These are phyloP conservation scores for Pseudotsuga menziesii DNA, from an alignment of 75 land plant genomes.

Conservation along the genomic window DNA sequence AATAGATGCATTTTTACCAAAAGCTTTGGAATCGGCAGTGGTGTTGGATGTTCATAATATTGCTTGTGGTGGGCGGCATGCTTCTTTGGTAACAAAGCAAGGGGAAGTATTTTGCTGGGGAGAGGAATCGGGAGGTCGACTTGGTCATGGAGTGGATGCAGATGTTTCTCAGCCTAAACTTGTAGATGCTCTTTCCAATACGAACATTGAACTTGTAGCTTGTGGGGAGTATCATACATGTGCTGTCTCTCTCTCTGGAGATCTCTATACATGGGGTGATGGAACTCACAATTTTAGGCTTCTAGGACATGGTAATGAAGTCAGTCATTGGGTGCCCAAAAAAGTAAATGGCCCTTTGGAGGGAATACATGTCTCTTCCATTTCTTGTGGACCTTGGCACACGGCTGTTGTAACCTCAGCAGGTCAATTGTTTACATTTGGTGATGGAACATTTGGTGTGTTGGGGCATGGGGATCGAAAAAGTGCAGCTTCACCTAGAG, in stretches of 20 bases:
- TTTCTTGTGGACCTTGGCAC: conserved; percentile 64
- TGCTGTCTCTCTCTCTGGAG: conserved; percentile 83
- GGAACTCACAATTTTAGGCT: conserved; percentile 76
- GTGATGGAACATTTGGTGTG: conserved; percentile 61
- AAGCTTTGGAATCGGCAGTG: conserved; percentile 72
- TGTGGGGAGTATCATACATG: conserved; percentile 87
- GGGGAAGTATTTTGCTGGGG: conserved; percentile 91
- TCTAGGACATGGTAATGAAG: conserved; percentile 79
- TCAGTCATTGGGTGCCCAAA: conserved; percentile 87
- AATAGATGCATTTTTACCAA: conserved; percentile 70
- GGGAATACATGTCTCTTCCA: conserved; percentile 57
- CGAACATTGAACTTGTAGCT: conserved; percentile 72
- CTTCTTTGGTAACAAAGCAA: conserved; percentile 78
- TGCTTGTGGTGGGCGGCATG: conserved; percentile 85
- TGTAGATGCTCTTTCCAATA: conserved; percentile 56
- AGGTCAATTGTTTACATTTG: conserved; percentile 59
- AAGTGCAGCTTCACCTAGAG: conserved; percentile 27
- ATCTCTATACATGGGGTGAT: conserved; percentile 89
- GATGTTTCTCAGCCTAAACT: conserved; percentile 87
- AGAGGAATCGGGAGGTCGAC: conserved; percentile 80
- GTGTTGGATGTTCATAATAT: conserved; percentile 81
- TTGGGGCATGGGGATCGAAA: conserved; percentile 43
- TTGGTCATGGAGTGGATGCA: conserved; percentile 87
- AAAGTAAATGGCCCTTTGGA: conserved; percentile 72
- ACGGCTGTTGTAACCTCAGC: conserved; percentile 47